Evolutionary conservation across 352 stramenopile species (phyloP), one percentile per base, ranked within the genome.

Genomic region (Globisporangium cederbergense): DNA sequence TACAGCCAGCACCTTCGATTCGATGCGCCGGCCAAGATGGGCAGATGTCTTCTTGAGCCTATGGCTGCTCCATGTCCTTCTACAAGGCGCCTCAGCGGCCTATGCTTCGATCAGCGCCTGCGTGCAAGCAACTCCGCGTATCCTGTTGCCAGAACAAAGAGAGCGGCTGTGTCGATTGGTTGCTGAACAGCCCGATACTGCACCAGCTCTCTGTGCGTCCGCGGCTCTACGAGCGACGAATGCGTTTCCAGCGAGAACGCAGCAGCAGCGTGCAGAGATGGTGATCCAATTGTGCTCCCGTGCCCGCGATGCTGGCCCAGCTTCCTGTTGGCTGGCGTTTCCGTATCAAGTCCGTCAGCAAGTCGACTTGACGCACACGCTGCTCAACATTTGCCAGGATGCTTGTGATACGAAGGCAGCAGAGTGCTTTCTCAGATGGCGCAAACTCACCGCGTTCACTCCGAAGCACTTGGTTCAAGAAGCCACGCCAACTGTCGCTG

Each of bases 291-390:
- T 81, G 8, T 83, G 74, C 51, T 42, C 72, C 8, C 25, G 25
- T 25, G 56, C 63, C 11, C 54, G 42, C 2, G 60, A 57, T 42
- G 58, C 32, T 36, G 73, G 62, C 13, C 81, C 78, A 30, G 79
- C 71, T n/a, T 61, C 60, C 20, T 89, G 81, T n/a, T 91, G 81
- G 81, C 40, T 71, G 1, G 53, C 63, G 4, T 56, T 81, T 36
- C 62, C 75, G 6, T 46, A 54, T 0, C 63, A 73, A 63, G 30
- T 76, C 40, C 66, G 63, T 6, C 63, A 71, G 9, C 75, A 79
- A n/a, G 54, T 57, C 52, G 50, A 62, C 14, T 45, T 60, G 64
- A 45, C 66, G 20, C 66, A 65, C 14, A 60, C 64, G 46, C 51
- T 81, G 11, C 54, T 86, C 2, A 22, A 52, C 14, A 56, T 83